Conservation (phyloP, 805 yeast genomes). For the Metschnikowia santaceciliae region DNA sequence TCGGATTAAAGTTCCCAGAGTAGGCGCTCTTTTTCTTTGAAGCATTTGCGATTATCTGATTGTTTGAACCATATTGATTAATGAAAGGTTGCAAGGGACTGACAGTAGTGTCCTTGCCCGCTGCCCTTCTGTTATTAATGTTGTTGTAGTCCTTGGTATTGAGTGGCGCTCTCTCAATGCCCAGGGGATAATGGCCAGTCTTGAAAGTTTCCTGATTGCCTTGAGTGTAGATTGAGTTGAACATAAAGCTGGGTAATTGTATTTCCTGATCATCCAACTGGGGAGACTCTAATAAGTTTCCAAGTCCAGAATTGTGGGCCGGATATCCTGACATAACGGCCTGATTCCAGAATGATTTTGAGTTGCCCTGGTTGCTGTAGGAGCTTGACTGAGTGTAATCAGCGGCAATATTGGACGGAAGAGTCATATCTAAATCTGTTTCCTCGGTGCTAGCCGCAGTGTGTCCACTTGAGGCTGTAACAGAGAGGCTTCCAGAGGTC, state of each 20-base stretch:
- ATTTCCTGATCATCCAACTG: slow-evolving; percentile 12
- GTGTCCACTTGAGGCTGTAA: slow-evolving; percentile 14
- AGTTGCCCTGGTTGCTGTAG: neutral
- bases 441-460: slow-evolving; percentile 14
- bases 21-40: slow-evolving; percentile 8
- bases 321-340: neutral
- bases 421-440: slow-evolving; percentile 13
- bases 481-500: slow-evolving; percentile 18
- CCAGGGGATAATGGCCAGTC: neutral
- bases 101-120: slow-evolving; percentile 6
- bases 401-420: slow-evolving; percentile 4
- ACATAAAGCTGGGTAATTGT: slow-evolving; percentile 19
- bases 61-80: slow-evolving; percentile 6
- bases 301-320: neutral
- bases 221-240: slow-evolving; percentile 8
- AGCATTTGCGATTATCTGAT: slow-evolving; percentile 7
- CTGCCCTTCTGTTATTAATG: slow-evolving; percentile 7
- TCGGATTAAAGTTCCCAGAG: slow-evolving; percentile 26
- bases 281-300: slow-evolving; percentile 8
- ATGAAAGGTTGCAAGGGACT: slow-evolving; percentile 5
- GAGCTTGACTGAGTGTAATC: neutral
- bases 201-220: neutral
- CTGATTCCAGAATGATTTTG: neutral
- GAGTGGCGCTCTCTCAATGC: slow-evolving; percentile 2
- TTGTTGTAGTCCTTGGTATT: slow-evolving; percentile 9